Percentiles rank a stretch among this genome's conserved stretches.
Evolutionary conservation across 2,329 filamentous ascomycete species (phyloP).

Genomic region (Fusarium liriodendri): DNA sequence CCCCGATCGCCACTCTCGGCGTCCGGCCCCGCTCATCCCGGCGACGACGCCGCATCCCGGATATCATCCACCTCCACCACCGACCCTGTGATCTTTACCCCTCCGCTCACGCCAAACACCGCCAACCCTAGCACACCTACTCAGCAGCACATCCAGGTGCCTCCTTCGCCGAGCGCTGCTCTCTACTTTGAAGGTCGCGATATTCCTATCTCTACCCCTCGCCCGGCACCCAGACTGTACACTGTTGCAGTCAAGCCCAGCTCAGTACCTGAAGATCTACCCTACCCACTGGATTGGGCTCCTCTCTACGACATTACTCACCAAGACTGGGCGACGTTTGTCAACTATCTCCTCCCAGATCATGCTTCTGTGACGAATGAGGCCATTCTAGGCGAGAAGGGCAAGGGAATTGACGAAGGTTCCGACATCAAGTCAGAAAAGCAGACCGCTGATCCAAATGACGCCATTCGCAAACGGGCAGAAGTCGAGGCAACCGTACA

Average conservation of each 20-base stretch:
- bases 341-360: constrained; percentile 66
- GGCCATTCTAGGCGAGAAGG: constrained; percentile 61
- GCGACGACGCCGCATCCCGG: constrained; percentile 52
- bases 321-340: constrained; percentile 70
- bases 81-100: constrained; percentile 62
- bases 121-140: constrained; percentile 23
- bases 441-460: constrained; percentile 24
- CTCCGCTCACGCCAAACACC: constrained; percentile 60
- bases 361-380: constrained; percentile 58
- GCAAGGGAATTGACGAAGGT: constrained; percentile 53
- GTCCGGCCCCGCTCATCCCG: constrained; percentile 41
- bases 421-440: constrained; percentile 40
- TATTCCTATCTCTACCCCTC: constrained; percentile 40
- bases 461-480: constrained; percentile 40
- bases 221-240: constrained; percentile 46
- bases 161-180: constrained; percentile 38
- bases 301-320: constrained; percentile 57
- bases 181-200: constrained; percentile 62
- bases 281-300: constrained; percentile 54
- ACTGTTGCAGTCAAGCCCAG: constrained; percentile 48
- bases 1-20: constrained; percentile 37
- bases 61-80: constrained; percentile 55
- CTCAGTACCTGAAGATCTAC: constrained; percentile 57
- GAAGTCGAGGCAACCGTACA: constrained; percentile 55
- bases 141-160: constrained; percentile 33